Evolutionary conservation across 2,329 filamentous ascomycete species (phyloP), one percentile per base, ranked within the genome.

Genomic region (Trichoderma koningiopsis): DNA sequence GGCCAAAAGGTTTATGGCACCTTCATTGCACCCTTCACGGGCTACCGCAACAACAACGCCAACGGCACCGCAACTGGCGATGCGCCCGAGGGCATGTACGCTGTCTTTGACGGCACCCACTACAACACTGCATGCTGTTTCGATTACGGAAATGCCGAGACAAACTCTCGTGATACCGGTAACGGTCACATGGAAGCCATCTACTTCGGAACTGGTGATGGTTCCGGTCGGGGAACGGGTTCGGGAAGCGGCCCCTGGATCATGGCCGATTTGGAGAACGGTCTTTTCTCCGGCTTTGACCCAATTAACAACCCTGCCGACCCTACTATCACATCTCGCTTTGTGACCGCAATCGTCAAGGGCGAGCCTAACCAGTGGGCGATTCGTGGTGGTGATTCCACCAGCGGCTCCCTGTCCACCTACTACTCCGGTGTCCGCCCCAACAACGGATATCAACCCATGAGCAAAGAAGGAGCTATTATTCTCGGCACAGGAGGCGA

Each of bases 121-220:
- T 65, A 65, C 24, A 65, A 65, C 52, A 52, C 33, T 19, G 62
- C 24, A 11, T 65, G 62, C 35, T 65, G 62, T 7, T 65, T 65
- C 33, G 62, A 65, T 22, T 65, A 65, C 22, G 62, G 62, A 24
- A 65, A 65, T 22, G 62, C 62, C 33, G 62, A 65, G 62, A 56
- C 52, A 6, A 65, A 11, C 35, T 56, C 52, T 43, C 49, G 19
- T 1, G 62, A 65, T 56, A 65, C 62, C 1, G 62, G 62, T 3
- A 65, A 65, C 24, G 62, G 62, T 10, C 62, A 65, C 19, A 65
- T 65, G 62, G 62, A 65, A 11, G 62, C 62, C 19, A 65, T 65
- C 14, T 65, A 65, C 16, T 65, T 56, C 33, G 62, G 47, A 4
- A 49, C 47, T 5, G 47, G 62, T 24, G 62, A 65, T 16, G 55